Conservation (phyloP, 2,329 filamentous ascomycete species). For the Colletotrichum scovillei region DNA sequence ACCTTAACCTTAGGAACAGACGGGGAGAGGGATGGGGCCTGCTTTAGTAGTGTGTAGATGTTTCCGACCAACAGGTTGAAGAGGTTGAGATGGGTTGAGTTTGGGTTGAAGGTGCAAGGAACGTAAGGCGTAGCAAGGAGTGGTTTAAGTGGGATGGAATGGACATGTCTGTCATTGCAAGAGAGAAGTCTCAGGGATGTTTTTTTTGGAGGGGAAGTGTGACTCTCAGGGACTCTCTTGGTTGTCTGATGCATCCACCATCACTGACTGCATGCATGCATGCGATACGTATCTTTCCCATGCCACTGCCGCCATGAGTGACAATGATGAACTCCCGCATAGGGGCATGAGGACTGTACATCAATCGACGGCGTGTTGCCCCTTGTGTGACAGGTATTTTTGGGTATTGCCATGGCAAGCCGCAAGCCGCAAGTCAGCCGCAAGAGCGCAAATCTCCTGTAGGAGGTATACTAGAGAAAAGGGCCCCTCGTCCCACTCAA, state of each 20-base stretch:
- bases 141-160: slow-evolving; percentile 13
- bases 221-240: background rate
- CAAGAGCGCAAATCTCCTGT: background rate
- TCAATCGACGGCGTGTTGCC: slow-evolving; percentile 23
- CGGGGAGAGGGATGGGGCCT: slow-evolving; percentile 15
- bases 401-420: slow-evolving; percentile 16
- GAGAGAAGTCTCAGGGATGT: background rate
- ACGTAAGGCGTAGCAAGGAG: slow-evolving; percentile 33
- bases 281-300: background rate
- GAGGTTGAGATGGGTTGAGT: slow-evolving; percentile 26
- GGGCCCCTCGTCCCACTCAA: slow-evolving; percentile 22
- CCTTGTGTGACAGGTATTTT: slow-evolving; percentile 32
- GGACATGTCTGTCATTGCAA: slow-evolving; percentile 9
- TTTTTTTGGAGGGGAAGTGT: background rate
- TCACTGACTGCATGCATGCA: background rate
- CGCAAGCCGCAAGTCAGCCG: too few species aligned
- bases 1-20: slow-evolving; percentile 22
- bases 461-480: background rate
- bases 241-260: background rate
- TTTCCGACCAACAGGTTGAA: slow-evolving; percentile 20
- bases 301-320: background rate
- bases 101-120: slow-evolving; percentile 18
- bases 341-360: slow-evolving; percentile 16
- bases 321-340: background rate
- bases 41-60: slow-evolving; percentile 18